Evolutionary conservation across 441 rosid genomes (phyloP).

Genomic region (Jatropha podagrica): DNA sequence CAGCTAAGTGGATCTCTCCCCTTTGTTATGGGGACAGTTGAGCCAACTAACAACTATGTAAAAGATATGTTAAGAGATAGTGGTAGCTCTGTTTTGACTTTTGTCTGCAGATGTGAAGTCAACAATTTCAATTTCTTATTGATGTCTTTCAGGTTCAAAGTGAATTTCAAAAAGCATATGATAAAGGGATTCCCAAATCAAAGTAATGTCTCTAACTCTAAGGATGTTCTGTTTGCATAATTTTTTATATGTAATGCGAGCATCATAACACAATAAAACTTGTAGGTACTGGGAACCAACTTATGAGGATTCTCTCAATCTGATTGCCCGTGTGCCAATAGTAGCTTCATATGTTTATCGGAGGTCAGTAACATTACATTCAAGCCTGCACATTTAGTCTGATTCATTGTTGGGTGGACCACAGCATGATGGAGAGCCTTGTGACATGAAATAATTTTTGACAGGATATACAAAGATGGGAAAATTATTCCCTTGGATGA

Average conservation of each 20-base stretch:
- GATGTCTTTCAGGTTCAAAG: conserved; percentile 72
- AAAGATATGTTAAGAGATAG: neutral
- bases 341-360: conserved; percentile 89
- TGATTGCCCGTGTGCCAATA: conserved; percentile 84
- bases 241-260: conserved; percentile 21
- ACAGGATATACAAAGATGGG: conserved; percentile 80
- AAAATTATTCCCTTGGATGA: conserved; percentile 62
- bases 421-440: conserved; percentile 4
- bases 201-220: conserved; percentile 51
- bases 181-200: conserved; percentile 81
- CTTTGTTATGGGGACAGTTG: neutral
- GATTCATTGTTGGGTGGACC: neutral
- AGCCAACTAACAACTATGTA: neutral
- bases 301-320: conserved; percentile 82
- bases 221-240: conserved; percentile 16
- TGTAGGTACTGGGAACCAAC: conserved; percentile 97
- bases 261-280: conserved; percentile 23
- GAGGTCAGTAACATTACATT: conserved; percentile 50
- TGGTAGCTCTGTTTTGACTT: neutral
- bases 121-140: conserved; percentile 20
- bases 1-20: neutral
- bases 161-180: conserved; percentile 96
- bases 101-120: neutral
- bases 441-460: conserved; percentile 6
- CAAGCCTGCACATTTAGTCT: conserved; percentile 12